A percentile compares a stretch with the other conserved stretches of the same genome.
phyloP scores from a whole-genome alignment of 352 stramenopile species.

The Stramenopiles sp. region DNA sequence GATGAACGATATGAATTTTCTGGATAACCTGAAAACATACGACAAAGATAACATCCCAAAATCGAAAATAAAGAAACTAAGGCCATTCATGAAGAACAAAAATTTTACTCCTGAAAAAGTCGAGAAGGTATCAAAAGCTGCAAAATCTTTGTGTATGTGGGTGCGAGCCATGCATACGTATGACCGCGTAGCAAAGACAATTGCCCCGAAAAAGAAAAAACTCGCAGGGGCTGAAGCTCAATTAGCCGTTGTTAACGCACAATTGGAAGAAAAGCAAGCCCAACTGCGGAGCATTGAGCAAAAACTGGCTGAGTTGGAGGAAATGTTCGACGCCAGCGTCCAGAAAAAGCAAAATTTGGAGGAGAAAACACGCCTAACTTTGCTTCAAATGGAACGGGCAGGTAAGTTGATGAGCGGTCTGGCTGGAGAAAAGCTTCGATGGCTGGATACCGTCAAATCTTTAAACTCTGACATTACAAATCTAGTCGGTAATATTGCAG shows the following conservation, averaged over 20 bases:
- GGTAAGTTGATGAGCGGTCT: slow-evolving; percentile 66
- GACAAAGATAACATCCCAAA: slow-evolving; percentile 69
- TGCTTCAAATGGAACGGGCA: slow-evolving; percentile 61
- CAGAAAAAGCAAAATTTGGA: slow-evolving; percentile 76
- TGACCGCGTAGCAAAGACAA: slow-evolving; percentile 71
- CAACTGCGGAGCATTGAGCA: slow-evolving; percentile 28
- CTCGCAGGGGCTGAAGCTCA: slow-evolving; percentile 58
- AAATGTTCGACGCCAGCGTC: slow-evolving; percentile 45
- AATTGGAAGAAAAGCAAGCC: slow-evolving; percentile 60
- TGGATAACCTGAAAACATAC: slow-evolving; percentile 64
- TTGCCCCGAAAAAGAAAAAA: slow-evolving; percentile 71
- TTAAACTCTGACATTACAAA: slow-evolving; percentile 59
- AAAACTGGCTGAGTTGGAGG: slow-evolving; percentile 20
- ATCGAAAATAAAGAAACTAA: slow-evolving; percentile 52
- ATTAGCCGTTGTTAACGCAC: slow-evolving; percentile 52
- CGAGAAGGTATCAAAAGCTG: slow-evolving; percentile 65
- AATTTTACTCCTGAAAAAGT: slow-evolving; percentile 77
- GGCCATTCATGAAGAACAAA: slow-evolving; percentile 61
- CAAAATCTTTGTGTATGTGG: slow-evolving; percentile 79
- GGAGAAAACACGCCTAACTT: slow-evolving; percentile 52
- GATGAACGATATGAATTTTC: slow-evolving; percentile 70
- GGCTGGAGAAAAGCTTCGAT: slow-evolving; percentile 62
- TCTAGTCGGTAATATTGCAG: slow-evolving; percentile 71
- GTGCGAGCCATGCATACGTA: slow-evolving; percentile 76
- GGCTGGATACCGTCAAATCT: slow-evolving; percentile 50